Evolutionary conservation across 2,329 filamentous ascomycete genomes (phyloP), one percentile per base, ranked within the genome.

Genomic region (Ceratocystis variospora): DNA sequence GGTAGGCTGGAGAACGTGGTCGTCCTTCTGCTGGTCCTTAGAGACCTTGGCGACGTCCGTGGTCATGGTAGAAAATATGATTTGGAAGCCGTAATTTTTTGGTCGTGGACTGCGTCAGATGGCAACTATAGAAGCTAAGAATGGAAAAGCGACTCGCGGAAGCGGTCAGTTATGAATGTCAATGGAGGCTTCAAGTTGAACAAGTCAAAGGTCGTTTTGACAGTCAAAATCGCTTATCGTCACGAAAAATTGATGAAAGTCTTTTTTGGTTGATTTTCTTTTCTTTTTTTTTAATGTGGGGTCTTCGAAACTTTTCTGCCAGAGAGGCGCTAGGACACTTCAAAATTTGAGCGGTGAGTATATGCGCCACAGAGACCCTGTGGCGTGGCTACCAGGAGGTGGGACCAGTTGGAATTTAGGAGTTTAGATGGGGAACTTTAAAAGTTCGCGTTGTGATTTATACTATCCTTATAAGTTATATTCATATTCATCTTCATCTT

Each of bases 1-100:
- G 81, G 95, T 87, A 66, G 94, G 94, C 85, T 96, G 96, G 81
- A 99, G 96, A 76, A 83, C 83, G 76, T 89, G 90, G 73, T 93
- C 88, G 73, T 84, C 83, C 48, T 53, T 41, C 37, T 41, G 37
- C 37, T 41, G 48, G 75, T 88, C 86, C 74, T 80, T 78, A 45
- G 61, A 63, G 72, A 68, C 55, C 70, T 75, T 75, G 71, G 75
- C 73, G 71, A 78, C 74, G 69, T 80, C 81, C 78, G 83, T 80
- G 68, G 77, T 77, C 76, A 78, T 79, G 68, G 61, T 68, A 53
- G 12, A 53, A 41, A 15, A 15, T 41, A 5, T 41, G 37, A 10
- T 4, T 41, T 15, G 10, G 37, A 41, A 41, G 37, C 37, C 10
- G 37, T 5, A 10, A 25, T 25, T 15, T 41, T 41, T 41, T 15